Conservation (phyloP, 2,329 filamentous ascomycete genomes). For the Achaetomium macrosporum region DNA sequence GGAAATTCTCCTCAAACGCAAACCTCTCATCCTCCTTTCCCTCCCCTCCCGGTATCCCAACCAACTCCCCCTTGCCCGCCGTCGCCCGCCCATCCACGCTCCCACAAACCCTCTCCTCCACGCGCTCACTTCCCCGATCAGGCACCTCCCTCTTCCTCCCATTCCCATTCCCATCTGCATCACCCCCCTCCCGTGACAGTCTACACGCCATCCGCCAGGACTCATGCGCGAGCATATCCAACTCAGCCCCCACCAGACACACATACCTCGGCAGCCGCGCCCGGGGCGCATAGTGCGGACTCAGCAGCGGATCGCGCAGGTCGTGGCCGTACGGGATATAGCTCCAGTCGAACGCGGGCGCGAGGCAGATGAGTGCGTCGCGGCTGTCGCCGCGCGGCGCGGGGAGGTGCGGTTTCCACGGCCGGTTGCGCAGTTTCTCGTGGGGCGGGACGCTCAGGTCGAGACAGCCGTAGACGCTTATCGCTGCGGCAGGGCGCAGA, state of each 20-base stretch:
- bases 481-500: conserved; percentile 28
- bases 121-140: conserved; percentile 9
- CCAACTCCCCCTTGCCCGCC: conserved; percentile 5
- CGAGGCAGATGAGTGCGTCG: conserved; percentile 29
- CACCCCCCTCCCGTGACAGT: conserved; percentile 25
- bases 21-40: conserved; percentile 25
- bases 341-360: conserved; percentile 36
- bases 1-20: conserved; percentile 25
- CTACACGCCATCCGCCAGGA: conserved; percentile 33
- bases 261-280: conserved; percentile 36
- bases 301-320: conserved; percentile 37
- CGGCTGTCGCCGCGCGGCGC: conserved; percentile 23
- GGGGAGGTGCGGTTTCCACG: conserved; percentile 31
- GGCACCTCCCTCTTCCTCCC: conserved; percentile 21
- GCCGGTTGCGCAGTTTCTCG: conserved; percentile 30
- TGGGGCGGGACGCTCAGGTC: conserved; percentile 34
- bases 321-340: conserved; percentile 36
- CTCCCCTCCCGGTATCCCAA: conserved; percentile 8
- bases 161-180: not conserved
- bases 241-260: conserved; percentile 39
- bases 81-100: not conserved
- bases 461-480: conserved; percentile 40
- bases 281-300: conserved; percentile 31
- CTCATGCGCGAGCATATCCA: conserved; percentile 42
- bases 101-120: conserved; percentile 13